Conservation (phyloP, 169 alveolate species). For the Plasmodium knowlesi region DNA sequence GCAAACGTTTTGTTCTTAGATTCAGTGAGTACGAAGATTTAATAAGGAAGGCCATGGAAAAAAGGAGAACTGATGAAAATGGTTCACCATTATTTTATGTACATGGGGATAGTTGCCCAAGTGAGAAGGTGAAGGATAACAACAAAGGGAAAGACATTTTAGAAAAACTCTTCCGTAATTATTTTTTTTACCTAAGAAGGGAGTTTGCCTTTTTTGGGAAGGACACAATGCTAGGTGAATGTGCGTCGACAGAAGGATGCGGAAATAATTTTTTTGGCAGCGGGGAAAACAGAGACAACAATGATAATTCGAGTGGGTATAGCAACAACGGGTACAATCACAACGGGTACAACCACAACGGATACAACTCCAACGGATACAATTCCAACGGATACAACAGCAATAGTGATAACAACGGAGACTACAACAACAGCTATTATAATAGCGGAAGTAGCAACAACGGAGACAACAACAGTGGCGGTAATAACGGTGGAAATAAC, state of each 20-base stretch:
- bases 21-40: constrained; percentile 47
- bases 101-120: neutral
- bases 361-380: neutral
- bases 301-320: neutral
- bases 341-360: neutral
- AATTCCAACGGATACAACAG: neutral
- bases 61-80: neutral
- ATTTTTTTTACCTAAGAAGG: neutral
- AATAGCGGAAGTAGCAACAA: neutral
- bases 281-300: neutral
- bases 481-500: neutral
- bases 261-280: neutral
- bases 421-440: neutral
- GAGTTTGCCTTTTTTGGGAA: neutral
- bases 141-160: neutral
- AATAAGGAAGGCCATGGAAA: constrained; percentile 12
- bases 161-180: neutral
- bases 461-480: neutral
- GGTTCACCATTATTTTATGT: neutral
- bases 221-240: neutral
- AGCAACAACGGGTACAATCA: neutral
- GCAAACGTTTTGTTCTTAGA: constrained; percentile 1
- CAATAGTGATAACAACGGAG: neutral
- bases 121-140: neutral
- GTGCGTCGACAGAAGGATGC: neutral